Conservation (phyloP, 352 stramenopile genomes). For the Phytophthora multivora region DNA sequence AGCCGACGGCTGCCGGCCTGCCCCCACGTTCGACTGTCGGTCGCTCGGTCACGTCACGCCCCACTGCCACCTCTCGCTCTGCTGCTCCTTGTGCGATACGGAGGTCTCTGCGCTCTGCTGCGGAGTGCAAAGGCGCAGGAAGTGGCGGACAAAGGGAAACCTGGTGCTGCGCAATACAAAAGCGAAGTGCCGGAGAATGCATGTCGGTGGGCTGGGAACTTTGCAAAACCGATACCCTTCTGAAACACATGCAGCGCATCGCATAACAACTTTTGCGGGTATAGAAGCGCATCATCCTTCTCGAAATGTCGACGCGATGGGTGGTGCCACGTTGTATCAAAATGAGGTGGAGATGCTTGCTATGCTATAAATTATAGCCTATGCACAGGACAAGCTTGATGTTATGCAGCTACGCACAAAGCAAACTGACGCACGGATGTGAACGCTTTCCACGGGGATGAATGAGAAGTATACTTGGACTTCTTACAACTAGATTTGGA, state of each 20-base stretch:
- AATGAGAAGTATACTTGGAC: too few species aligned
- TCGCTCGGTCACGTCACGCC: not conserved
- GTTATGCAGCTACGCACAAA: too few species aligned
- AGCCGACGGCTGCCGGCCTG: constrained; percentile 3
- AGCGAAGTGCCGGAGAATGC: constrained; percentile 25
- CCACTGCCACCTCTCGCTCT: not conserved
- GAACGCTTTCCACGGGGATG: too few species aligned
- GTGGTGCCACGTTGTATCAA: constrained; percentile 2
- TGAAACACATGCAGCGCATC: constrained; percentile 12
- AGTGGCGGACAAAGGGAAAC: not conserved
- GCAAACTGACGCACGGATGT: too few species aligned
- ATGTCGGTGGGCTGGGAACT: constrained; percentile 2
- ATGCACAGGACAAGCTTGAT: too few species aligned
- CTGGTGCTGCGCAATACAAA: constrained; percentile 29
- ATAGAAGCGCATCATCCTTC: constrained; percentile 15
- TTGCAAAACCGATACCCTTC: not conserved
- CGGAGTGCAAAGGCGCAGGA: not conserved
- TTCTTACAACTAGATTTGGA: too few species aligned
- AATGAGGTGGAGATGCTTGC: too few species aligned
- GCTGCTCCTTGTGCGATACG: constrained; percentile 1
- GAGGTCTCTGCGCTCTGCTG: not conserved
- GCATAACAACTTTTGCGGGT: constrained; percentile 13
- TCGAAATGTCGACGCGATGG: constrained; percentile 14
- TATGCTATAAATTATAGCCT: too few species aligned
- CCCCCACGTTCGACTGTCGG: constrained; percentile 5